Evolutionary conservation across 2,329 filamentous ascomycete species (phyloP).

Genomic region (Phyllosticta citriasiana): DNA sequence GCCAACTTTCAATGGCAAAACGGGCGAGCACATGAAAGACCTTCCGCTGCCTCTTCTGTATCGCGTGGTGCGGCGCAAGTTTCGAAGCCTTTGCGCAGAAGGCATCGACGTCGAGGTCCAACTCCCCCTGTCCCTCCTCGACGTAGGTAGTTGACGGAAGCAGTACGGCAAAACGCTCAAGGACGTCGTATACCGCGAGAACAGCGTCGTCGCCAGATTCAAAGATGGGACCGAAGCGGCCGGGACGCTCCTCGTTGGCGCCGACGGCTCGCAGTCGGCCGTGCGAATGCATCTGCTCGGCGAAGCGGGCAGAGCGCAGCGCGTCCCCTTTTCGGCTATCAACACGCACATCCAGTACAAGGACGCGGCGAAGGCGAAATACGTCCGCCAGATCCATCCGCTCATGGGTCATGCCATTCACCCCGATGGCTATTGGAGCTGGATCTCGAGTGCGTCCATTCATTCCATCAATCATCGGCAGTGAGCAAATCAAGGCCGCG

Average conservation of each 20-base stretch:
- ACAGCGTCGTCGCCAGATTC: constrained; percentile 24
- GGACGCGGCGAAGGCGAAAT: constrained; percentile 11
- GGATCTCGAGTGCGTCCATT: constrained; percentile 8
- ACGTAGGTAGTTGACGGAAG: not conserved
- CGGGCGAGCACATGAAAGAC: constrained; percentile 11
- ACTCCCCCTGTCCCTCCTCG: constrained; percentile 15
- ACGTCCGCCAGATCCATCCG: constrained; percentile 18
- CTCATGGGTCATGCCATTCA: constrained; percentile 25
- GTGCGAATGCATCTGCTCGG: constrained; percentile 17
- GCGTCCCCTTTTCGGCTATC: constrained; percentile 8
- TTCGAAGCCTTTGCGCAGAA: not conserved
- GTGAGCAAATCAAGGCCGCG: not conserved
- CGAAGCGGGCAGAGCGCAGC: constrained; percentile 11
- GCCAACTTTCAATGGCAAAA: constrained; percentile 14
- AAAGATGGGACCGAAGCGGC: constrained; percentile 21
- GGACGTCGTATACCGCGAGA: constrained; percentile 23
- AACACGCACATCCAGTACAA: constrained; percentile 10
- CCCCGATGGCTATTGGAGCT: constrained; percentile 18
- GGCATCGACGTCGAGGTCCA: not conserved
- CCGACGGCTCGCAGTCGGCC: constrained; percentile 20
- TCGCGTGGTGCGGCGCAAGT: not conserved
- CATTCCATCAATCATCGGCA: too few relatives aligned
- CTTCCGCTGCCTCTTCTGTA: constrained; percentile 6
- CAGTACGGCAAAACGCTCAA: constrained; percentile 30
- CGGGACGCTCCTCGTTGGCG: constrained; percentile 24